phyloP scores from a whole-genome alignment of 495 filamentous ascomycete species.

The Neurospora sp. region DNA sequence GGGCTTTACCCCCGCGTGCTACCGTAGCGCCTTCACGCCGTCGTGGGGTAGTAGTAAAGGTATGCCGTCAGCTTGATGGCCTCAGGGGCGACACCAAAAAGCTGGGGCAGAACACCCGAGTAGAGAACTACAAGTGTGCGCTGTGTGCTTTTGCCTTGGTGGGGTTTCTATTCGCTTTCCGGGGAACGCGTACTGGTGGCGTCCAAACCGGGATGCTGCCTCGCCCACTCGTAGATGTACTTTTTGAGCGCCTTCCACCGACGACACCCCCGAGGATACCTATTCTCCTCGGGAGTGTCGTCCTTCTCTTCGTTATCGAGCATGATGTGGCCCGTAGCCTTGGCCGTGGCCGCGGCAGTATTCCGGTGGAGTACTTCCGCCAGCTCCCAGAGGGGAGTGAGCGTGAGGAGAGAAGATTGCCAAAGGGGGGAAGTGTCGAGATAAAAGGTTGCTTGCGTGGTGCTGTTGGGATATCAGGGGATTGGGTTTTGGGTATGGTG shows the following conservation, averaged over 20 bases:
- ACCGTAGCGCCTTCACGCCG: background rate
- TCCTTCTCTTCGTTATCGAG: conserved; percentile 9
- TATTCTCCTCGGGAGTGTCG: background rate
- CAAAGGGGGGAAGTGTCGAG: too few species aligned
- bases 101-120: conserved; percentile 84
- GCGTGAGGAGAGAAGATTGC: too few species aligned
- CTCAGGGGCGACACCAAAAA: background rate
- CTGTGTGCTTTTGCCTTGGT: too few species aligned
- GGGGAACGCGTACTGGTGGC: conserved; percentile 3
- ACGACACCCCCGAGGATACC: conserved; percentile 45
- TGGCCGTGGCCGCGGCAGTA: background rate
- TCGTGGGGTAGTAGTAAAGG: background rate
- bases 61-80: background rate
- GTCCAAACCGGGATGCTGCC: conserved; percentile 52
- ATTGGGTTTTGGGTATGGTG: background rate
- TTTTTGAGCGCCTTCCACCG: conserved; percentile 47
- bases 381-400: background rate
- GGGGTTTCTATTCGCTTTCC: too few species aligned
- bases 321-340: conserved; percentile 24
- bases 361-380: background rate
- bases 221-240: conserved; percentile 78
- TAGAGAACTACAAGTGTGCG: conserved; percentile 42
- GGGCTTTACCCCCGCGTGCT: too few species aligned
- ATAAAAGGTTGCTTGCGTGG: too few species aligned
- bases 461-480: too few species aligned